These are phyloP conservation scores for Lyophyllum semitale DNA, from an alignment of 768 basidiomycete genomes.

Conservation along the genomic window DNA sequence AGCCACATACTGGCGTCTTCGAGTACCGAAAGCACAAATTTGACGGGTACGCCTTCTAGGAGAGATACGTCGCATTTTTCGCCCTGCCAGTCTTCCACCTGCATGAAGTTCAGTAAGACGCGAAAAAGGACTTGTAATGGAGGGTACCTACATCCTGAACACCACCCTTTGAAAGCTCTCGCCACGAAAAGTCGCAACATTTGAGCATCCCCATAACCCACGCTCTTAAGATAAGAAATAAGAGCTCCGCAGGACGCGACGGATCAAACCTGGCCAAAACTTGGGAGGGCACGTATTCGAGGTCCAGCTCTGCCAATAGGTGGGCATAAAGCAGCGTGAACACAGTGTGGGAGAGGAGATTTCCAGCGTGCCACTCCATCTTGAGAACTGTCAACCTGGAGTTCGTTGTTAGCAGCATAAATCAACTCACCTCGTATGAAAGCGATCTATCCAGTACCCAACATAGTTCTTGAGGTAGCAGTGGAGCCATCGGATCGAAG, in stretches of 20 bases:
- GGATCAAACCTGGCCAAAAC: constrained; percentile 34
- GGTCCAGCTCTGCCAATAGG: constrained; percentile 58
- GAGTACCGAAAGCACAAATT: constrained; percentile 52
- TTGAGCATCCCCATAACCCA: constrained; percentile 73
- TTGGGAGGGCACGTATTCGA: constrained; percentile 43
- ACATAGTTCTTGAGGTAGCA: constrained; percentile 81
- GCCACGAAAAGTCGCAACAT: constrained; percentile 80
- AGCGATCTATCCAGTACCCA: constrained; percentile 84
- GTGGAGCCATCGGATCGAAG: constrained; percentile 64
- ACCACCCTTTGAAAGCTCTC: constrained; percentile 74
- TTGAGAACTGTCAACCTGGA: constrained; percentile 29
- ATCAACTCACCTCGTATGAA: constrained; percentile 69
- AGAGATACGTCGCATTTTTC: constrained; percentile 86
- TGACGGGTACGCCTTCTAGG: constrained; percentile 61
- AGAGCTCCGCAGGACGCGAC: constrained; percentile 57
- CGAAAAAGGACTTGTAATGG: constrained; percentile 17
- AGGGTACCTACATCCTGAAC: constrained; percentile 70
- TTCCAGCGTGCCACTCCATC: constrained; percentile 90
- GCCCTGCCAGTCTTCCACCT: constrained; percentile 89
- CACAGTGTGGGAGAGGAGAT: constrained; percentile 83
- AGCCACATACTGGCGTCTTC: constrained; percentile 70
- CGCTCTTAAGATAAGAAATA: constrained; percentile 69
- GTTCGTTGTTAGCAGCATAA: neutral
- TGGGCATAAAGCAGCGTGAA: constrained; percentile 80
- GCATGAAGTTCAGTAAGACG: constrained; percentile 8